Conservation (phyloP, 164 flowering plant genomes). For the Vitis rotundifolia region DNA sequence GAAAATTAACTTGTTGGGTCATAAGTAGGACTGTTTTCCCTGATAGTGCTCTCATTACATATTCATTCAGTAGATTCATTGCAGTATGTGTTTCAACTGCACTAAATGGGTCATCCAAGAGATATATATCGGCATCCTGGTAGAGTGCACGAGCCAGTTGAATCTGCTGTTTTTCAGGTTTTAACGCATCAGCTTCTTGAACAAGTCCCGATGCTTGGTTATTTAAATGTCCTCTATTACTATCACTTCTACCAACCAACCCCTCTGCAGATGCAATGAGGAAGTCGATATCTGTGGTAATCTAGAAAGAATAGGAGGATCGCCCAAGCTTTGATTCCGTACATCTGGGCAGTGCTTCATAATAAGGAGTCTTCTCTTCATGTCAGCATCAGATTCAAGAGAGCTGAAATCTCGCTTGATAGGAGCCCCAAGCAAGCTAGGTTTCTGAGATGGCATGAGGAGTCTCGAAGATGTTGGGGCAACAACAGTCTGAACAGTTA, state of each 20-base stretch:
- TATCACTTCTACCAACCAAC: conserved; percentile 65
- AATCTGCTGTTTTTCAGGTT: conserved; percentile 40
- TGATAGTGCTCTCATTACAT: conserved; percentile 43
- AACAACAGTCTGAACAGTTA: conserved; percentile 24
- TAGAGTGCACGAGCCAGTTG: conserved; percentile 31
- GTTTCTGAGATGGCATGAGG: conserved; percentile 51
- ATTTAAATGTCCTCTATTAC: conserved; percentile 23
- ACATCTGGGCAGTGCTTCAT: conserved; percentile 45
- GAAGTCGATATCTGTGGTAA: conserved; percentile 31
- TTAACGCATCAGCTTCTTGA: conserved; percentile 35
- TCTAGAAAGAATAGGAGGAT: conserved; percentile 54
- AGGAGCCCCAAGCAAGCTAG: conserved; percentile 71
- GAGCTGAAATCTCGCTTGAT: conserved; percentile 41
- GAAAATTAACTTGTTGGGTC: conserved; percentile 57
- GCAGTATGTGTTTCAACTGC: conserved; percentile 45
- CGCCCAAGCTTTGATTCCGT: conserved; percentile 38
- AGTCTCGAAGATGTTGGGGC: conserved; percentile 36
- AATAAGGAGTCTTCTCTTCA: conserved; percentile 40
- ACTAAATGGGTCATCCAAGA: conserved; percentile 39
- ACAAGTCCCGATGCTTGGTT: conserved; percentile 28
- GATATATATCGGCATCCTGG: conserved; percentile 35
- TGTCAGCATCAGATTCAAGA: conserved; percentile 42
- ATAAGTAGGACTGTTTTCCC: conserved; percentile 45
- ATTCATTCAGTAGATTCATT: conserved; percentile 36
- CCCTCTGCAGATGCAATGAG: conserved; percentile 43